Conservation (phyloP, 768 basidiomycete genomes). For the Tricholoma sp. region DNA sequence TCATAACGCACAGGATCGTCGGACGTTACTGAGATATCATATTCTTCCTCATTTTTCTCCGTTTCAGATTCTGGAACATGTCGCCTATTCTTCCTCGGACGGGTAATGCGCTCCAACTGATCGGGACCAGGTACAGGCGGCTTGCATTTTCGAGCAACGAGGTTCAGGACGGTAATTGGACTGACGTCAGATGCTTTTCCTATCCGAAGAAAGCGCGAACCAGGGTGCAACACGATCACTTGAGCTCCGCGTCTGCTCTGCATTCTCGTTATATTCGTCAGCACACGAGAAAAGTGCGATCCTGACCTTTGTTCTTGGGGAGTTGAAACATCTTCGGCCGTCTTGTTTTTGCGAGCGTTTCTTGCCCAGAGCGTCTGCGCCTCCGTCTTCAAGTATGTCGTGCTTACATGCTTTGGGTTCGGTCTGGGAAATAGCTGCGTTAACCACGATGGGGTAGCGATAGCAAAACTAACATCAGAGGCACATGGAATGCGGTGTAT, state of each 20-base stretch:
- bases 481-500: slow-evolving; percentile 79
- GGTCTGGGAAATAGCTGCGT: slow-evolving; percentile 35
- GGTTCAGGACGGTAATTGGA: slow-evolving; percentile 61
- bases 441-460: not conserved
- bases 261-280: slow-evolving; percentile 23
- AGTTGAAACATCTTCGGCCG: slow-evolving; percentile 33
- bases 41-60: slow-evolving; percentile 42
- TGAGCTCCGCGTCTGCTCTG: slow-evolving; percentile 65
- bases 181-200: slow-evolving; percentile 75
- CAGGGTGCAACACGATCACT: slow-evolving; percentile 75
- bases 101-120: slow-evolving; percentile 47
- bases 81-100: slow-evolving; percentile 41
- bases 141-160: slow-evolving; percentile 64
- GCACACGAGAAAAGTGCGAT: not conserved
- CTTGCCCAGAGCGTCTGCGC: slow-evolving; percentile 69
- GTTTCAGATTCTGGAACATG: slow-evolving; percentile 9
- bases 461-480: slow-evolving; percentile 49
- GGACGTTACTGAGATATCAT: slow-evolving; percentile 36
- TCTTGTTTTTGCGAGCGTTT: slow-evolving; percentile 53
- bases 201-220: slow-evolving; percentile 67
- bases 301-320: slow-evolving; percentile 45
- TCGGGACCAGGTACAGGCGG: slow-evolving; percentile 36
- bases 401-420: slow-evolving; percentile 76
- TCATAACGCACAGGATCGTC: slow-evolving; percentile 54
- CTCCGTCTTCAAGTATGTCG: slow-evolving; percentile 75